phyloP scores from a whole-genome alignment of 208 protist species.

The Trypanosomatidae sp. region DNA sequence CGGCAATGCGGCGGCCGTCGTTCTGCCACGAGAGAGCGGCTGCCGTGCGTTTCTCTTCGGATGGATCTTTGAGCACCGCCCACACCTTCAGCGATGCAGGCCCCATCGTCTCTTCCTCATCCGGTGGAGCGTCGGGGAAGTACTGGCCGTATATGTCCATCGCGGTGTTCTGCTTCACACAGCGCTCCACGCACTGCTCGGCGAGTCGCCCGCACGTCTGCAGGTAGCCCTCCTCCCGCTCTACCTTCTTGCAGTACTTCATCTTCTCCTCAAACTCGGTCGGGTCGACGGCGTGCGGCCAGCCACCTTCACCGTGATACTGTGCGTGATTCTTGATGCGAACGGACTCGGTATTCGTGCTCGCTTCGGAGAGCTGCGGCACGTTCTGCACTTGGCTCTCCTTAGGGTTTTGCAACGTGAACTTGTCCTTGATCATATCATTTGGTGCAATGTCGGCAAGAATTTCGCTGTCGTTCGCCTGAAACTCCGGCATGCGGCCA shows the following conservation, averaged over 20 bases:
- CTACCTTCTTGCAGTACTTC: conserved; percentile 97
- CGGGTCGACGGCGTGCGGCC: conserved; percentile 96
- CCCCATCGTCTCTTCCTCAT: conserved; percentile 82
- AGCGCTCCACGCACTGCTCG: conserved; percentile 86
- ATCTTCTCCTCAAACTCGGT: conserved; percentile 96
- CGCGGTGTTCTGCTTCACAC: conserved; percentile 97
- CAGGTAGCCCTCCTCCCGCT: conserved; percentile 95
- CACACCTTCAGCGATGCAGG: conserved; percentile 92
- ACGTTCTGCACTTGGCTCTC: conserved; percentile 93
- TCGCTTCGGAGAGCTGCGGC: conserved; percentile 90
- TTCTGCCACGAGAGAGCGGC: conserved; percentile 95
- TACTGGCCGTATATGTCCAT: conserved; percentile 98
- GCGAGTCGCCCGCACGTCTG: conserved; percentile 87
- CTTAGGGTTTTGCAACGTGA: conserved; percentile 80
- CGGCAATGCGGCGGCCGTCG: conserved; percentile 92
- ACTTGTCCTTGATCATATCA: conserved; percentile 65
- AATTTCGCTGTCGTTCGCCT: conserved; percentile 91
- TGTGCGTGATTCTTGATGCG: conserved; percentile 90
- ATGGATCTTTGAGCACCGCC: conserved; percentile 95
- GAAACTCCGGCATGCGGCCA: conserved; percentile 91
- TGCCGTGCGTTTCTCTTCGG: conserved; percentile 87
- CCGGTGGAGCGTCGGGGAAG: conserved; percentile 83
- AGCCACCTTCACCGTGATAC: conserved; percentile 95
- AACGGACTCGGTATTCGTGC: conserved; percentile 95
- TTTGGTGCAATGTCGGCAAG: conserved; percentile 90